Percentiles rank a stretch among this genome's conserved stretches.
Evolutionary conservation across 805 yeast species (phyloP).

Genomic region (Candida wancherniae): DNA sequence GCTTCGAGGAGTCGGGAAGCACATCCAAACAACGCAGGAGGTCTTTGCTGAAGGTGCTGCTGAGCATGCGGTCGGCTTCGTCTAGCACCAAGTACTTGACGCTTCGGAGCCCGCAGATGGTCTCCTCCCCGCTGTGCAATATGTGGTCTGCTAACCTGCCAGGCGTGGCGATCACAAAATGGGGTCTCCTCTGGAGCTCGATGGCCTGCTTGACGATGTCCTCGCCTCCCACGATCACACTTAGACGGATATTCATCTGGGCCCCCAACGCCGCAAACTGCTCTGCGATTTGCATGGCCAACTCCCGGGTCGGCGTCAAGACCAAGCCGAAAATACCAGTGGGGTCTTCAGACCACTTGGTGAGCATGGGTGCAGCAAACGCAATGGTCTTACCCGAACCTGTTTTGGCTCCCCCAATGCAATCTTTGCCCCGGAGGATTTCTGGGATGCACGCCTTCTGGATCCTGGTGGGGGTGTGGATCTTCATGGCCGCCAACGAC

Average conservation of each 20-base stretch:
- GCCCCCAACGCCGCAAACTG: constrained; percentile 94
- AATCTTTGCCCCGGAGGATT: constrained; percentile 76
- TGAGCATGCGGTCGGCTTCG: constrained; percentile 91
- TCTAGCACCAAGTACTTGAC: constrained; percentile 82
- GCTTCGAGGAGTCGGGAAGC: constrained; percentile 62
- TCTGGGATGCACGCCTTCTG: constrained; percentile 87
- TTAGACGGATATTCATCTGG: constrained; percentile 74
- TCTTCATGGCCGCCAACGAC: constrained; percentile 75
- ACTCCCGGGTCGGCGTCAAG: constrained; percentile 88
- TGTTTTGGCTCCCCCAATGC: constrained; percentile 97
- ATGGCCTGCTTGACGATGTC: constrained; percentile 87
- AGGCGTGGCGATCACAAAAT: constrained; percentile 94
- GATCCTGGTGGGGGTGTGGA: constrained; percentile 77
- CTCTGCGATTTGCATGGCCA: constrained; percentile 95
- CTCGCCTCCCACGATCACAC: constrained; percentile 90
- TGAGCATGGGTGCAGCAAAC: constrained; percentile 95
- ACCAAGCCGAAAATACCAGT: constrained; percentile 86
- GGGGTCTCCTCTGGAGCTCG: constrained; percentile 78
- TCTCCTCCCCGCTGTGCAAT: constrained; percentile 81
- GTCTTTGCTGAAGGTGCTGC: constrained; percentile 78
- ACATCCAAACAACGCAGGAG: constrained; percentile 65
- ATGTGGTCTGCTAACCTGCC: constrained; percentile 95
- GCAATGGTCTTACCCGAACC: constrained; percentile 98
- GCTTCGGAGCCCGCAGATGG: constrained; percentile 70
- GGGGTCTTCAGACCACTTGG: constrained; percentile 94